A percentile compares a stretch with the other conserved stretches of the same genome.
These are phyloP conservation scores for Fraxinus sp. DNA, from an alignment of 305 asterid species.

Conservation along the genomic window DNA sequence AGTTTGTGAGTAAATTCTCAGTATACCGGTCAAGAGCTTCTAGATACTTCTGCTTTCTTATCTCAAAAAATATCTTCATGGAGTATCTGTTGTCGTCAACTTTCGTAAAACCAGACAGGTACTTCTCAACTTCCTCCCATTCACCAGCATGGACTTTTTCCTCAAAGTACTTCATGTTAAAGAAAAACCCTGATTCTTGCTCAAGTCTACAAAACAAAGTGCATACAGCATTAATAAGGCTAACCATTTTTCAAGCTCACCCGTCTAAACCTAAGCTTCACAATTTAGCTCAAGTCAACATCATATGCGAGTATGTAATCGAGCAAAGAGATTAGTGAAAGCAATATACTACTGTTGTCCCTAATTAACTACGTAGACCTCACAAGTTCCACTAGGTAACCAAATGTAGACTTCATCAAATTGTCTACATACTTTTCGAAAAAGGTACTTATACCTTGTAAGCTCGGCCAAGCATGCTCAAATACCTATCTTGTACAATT, in stretches of 20 bases:
- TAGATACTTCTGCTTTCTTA: slow-evolving; percentile 80
- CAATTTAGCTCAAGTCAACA: background rate
- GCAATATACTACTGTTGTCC: background rate
- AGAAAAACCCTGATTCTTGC: slow-evolving; percentile 83
- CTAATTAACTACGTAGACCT: background rate
- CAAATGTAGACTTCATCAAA: background rate
- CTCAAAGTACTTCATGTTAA: slow-evolving; percentile 79
- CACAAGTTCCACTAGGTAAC: background rate
- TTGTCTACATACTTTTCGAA: background rate
- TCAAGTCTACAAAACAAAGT: slow-evolving; percentile 56
- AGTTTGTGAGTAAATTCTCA: background rate
- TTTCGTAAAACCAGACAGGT: slow-evolving; percentile 78
- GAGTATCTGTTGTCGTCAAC: slow-evolving; percentile 85
- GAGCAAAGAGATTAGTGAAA: background rate
- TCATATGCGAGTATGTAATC: background rate
- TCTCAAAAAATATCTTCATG: slow-evolving; percentile 80
- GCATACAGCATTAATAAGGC: slow-evolving; percentile 5
- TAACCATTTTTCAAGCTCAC: background rate
- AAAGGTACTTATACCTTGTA: background rate
- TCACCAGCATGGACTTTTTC: slow-evolving; percentile 83
- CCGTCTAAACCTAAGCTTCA: background rate
- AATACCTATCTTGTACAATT: slow-evolving; percentile 11
- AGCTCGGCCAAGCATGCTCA: background rate
- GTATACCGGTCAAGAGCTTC: slow-evolving; percentile 80
- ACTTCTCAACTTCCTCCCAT: slow-evolving; percentile 87